Evolutionary conservation across 2,329 filamentous ascomycete species (phyloP).

Genomic region (Ophiostoma populinum): DNA sequence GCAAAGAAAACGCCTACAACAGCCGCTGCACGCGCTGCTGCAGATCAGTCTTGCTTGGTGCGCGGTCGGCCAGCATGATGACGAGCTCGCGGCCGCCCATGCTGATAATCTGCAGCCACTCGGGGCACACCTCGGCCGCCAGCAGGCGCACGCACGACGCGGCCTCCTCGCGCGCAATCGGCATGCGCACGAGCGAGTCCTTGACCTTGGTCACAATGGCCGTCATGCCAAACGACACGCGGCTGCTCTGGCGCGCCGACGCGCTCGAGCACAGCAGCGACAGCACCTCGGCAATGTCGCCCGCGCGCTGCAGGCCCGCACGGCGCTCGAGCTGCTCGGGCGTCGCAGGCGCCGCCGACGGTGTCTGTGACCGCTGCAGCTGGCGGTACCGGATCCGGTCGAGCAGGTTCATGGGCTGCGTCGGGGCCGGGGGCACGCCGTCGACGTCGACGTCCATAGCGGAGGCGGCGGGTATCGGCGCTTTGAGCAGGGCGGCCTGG

Average conservation of each 20-base stretch:
- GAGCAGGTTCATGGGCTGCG: conserved; percentile 44
- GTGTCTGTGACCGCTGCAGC: conserved; percentile 24
- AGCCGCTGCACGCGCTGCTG: conserved; percentile 16
- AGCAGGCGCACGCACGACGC: conserved; percentile 32
- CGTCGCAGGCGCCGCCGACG: conserved; percentile 24
- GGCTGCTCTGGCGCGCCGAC: conserved; percentile 30
- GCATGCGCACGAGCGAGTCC: conserved; percentile 42
- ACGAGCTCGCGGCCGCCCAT: conserved; percentile 39
- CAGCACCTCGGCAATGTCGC: conserved; percentile 51
- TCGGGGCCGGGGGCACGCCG: not conserved
- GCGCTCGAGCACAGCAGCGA: conserved; percentile 44
- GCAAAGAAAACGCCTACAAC: not conserved
- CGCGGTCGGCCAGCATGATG: conserved; percentile 28
- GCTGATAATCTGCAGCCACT: conserved; percentile 35
- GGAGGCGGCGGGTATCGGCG: conserved; percentile 6
- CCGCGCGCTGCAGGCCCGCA: conserved; percentile 47
- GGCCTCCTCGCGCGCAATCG: conserved; percentile 35
- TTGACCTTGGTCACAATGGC: conserved; percentile 45
- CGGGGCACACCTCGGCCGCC: conserved; percentile 35
- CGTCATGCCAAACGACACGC: conserved; percentile 48
- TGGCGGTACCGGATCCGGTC: conserved; percentile 63
- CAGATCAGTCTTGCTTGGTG: conserved; percentile 19
- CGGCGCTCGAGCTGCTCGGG: conserved; percentile 37
- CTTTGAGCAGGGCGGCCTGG: conserved; percentile 20
- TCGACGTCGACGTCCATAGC: conserved; percentile 4